Conservation (phyloP, 495 filamentous ascomycete species). For the Aspergillus ostianus region DNA sequence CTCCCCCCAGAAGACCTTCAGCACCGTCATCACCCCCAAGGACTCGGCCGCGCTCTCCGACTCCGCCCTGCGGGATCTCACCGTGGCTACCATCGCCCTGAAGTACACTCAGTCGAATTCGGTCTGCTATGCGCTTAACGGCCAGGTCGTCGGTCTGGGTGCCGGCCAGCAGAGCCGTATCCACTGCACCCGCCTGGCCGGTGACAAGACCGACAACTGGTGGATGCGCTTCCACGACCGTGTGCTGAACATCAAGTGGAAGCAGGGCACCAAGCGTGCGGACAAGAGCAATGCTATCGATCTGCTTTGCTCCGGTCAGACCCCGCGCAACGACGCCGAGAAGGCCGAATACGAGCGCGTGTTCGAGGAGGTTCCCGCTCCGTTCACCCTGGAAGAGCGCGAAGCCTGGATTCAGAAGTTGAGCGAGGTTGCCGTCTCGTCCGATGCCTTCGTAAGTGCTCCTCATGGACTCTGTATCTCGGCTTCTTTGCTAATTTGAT, state of each 20-base stretch:
- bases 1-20: constrained; percentile 78
- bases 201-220: constrained; percentile 99
- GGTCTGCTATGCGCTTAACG: constrained; percentile 94
- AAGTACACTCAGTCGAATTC: constrained; percentile 99
- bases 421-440: constrained; percentile 78
- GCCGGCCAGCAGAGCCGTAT: constrained; percentile 97
- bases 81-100: constrained; percentile 91
- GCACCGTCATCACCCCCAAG: constrained; percentile 79
- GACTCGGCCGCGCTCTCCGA: constrained; percentile 69
- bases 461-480: background rate
- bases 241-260: constrained; percentile 85
- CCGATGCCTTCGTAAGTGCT: constrained; percentile 85
- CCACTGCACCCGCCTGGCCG: constrained; percentile 96
- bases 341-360: constrained; percentile 79
- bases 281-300: constrained; percentile 99
- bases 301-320: constrained; percentile 81
- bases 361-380: constrained; percentile 85
- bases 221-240: constrained; percentile 96
- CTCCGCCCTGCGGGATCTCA: constrained; percentile 81
- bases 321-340: constrained; percentile 76
- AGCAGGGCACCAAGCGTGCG: constrained; percentile 90
- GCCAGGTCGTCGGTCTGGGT: constrained; percentile 90
- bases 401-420: constrained; percentile 79
- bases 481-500: background rate
- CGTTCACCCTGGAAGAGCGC: constrained; percentile 82